These are phyloP conservation scores for Ilex paraguariensis DNA, from an alignment of 305 asterid species.

Conservation along the genomic window DNA sequence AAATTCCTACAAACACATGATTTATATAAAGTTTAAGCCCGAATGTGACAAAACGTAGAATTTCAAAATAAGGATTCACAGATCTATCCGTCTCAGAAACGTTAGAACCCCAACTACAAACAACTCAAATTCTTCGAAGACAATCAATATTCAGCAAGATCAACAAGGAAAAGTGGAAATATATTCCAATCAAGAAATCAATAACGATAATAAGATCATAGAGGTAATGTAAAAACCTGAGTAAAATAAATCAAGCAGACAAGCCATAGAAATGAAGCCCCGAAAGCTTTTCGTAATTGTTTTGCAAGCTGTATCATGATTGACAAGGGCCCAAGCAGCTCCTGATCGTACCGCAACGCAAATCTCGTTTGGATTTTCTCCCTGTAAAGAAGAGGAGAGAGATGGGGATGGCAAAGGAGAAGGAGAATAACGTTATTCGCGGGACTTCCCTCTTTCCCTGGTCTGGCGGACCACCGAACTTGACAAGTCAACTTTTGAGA, in stretches of 20 bases:
- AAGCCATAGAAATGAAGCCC: constrained; percentile 82
- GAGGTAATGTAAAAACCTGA: constrained; percentile 45
- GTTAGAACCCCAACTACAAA: background rate
- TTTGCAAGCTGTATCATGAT: constrained; percentile 66
- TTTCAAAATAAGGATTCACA: constrained; percentile 3
- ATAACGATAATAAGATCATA: background rate
- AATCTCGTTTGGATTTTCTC: background rate
- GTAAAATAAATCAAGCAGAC: constrained; percentile 93
- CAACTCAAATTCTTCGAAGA: background rate
- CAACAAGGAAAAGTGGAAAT: background rate
- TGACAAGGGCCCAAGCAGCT: background rate
- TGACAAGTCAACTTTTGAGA: no score
- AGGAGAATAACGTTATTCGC: no score
- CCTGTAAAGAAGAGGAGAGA: background rate
- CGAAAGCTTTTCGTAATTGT: constrained; percentile 68
- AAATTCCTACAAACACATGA: no score
- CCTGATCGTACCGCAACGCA: background rate
- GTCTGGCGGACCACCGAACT: no score
- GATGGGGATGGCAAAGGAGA: no score
- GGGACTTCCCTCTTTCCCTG: no score
- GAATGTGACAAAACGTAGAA: constrained; percentile 6
- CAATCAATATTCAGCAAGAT: background rate
- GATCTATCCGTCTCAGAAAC: constrained; percentile 1
- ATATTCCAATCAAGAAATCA: background rate
- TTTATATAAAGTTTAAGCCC: no score